A percentile compares a stretch with the other conserved stretches of the same genome.
These are phyloP conservation scores for Candida tallmaniae DNA, from an alignment of 805 yeast species.

Conservation along the genomic window DNA sequence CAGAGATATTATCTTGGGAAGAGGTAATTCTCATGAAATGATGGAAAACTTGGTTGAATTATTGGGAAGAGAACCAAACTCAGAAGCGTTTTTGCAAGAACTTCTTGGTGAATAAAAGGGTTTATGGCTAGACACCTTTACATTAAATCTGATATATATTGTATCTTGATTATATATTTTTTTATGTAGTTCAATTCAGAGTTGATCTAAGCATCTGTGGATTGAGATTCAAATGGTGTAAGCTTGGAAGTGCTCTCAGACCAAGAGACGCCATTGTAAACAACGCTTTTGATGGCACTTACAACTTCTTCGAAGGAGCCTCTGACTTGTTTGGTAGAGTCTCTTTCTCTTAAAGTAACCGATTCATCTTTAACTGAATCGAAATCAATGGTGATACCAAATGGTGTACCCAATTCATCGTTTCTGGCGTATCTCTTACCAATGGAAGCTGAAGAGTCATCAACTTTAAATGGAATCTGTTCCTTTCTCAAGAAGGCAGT, in stretches of 20 bases:
- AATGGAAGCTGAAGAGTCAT: constrained; percentile 94
- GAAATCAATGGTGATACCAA: constrained; percentile 95
- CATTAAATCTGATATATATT: background rate
- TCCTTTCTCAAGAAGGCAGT: constrained; percentile 67
- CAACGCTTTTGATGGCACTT: constrained; percentile 68
- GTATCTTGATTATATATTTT: constrained; percentile 1
- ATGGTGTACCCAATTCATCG: constrained; percentile 98
- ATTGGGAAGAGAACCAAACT: constrained; percentile 72
- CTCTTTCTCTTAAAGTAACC: constrained; percentile 95
- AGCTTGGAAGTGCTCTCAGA: constrained; percentile 74
- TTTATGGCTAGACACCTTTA: no score
- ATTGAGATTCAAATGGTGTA: constrained; percentile 68
- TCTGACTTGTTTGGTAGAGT: constrained; percentile 93
- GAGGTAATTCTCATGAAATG: constrained; percentile 74
- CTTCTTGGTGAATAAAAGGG: constrained; percentile 27
- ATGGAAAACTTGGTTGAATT: constrained; percentile 59
- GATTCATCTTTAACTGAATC: constrained; percentile 85
- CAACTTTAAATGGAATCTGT: constrained; percentile 92
- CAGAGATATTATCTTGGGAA: constrained; percentile 62
- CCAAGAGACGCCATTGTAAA: constrained; percentile 77
- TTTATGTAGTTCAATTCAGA: no score
- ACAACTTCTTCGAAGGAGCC: constrained; percentile 72
- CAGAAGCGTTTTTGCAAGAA: constrained; percentile 68
- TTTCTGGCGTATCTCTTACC: constrained; percentile 98
- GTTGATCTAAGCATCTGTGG: constrained; percentile 24